Evolutionary conservation across 169 alveolate species (phyloP), one percentile per base, ranked within the genome.

Genomic region (Plasmodium vivax): DNA sequence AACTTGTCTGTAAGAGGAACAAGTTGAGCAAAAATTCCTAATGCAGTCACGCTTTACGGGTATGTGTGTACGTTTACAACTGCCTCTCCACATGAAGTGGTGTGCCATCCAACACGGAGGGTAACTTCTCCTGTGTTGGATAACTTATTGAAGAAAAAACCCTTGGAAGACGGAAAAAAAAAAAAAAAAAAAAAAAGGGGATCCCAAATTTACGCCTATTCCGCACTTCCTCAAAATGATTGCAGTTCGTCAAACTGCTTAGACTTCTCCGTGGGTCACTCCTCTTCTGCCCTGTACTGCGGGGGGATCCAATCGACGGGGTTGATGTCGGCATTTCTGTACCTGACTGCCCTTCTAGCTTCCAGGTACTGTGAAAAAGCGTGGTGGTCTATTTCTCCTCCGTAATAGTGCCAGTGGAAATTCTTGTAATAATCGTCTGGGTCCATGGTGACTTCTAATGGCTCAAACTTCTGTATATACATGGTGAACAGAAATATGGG

Each of bases 281-380:
- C 82, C 80, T 95, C 97, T 72, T 82, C 83, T 82, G 90, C 79
- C 84, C 97, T 96, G 95, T 97, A 97, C 93, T 97, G 94, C 7
- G 97, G 97, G 10, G 98, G 98, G 85, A 97, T 97, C 96, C 96
- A 97, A 85, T 97, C 98, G 75, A 95, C 97, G 0, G 98, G 98
- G 85, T 97, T 87, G 38, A 97, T 83, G 75, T 96, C 96, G 32
- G 97, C 97, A 84, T 96, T 95, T 58, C 98, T 77, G 97, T 98
- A 97, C 94, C 97, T 96, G 62, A 92, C 95, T 74, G 98, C 96
- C 79, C 98, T 95, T 73, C 98, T 91, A 41, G 98, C 98, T 95
- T 97, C 98, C 75, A 96, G 92, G 90, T 97, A 97, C 77, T 97
- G 98, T 47, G 95, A 95, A 82, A 94, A 97, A 81, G 98, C 98